phyloP scores from a whole-genome alignment of 805 yeast genomes.

The Grigorovia yakushimaensis region DNA sequence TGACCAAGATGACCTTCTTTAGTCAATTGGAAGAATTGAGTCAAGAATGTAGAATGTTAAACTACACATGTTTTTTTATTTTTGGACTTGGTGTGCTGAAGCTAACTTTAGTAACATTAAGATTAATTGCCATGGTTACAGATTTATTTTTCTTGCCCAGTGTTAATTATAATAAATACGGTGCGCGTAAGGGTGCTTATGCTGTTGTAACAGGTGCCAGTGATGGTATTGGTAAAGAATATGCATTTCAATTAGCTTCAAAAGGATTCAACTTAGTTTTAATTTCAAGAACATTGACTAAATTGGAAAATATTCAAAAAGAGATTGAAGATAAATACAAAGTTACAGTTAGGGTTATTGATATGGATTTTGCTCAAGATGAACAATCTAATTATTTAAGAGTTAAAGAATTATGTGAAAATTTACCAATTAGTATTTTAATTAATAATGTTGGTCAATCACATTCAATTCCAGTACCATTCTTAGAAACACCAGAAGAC shows the following conservation, averaged over 20 bases:
- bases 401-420: slow-evolving; percentile 37
- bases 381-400: slow-evolving; percentile 43
- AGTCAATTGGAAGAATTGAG: slow-evolving; percentile 17
- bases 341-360: slow-evolving; percentile 56
- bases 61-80: slow-evolving; percentile 30
- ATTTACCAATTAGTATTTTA: slow-evolving; percentile 59
- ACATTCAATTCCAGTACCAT: slow-evolving; percentile 92
- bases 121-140: slow-evolving; percentile 42
- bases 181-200: slow-evolving; percentile 67
- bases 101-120: slow-evolving; percentile 40
- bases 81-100: slow-evolving; percentile 57
- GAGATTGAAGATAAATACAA: slow-evolving; percentile 52
- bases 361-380: slow-evolving; percentile 72
- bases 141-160: slow-evolving; percentile 60
- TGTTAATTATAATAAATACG: slow-evolving; percentile 52
- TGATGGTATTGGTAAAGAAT: slow-evolving; percentile 95
- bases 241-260: slow-evolving; percentile 72
- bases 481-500: slow-evolving; percentile 61
- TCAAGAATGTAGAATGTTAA: slow-evolving; percentile 15
- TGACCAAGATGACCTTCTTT: slow-evolving; percentile 10
- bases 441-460: slow-evolving; percentile 92
- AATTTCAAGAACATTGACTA: slow-evolving; percentile 74
- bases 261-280: slow-evolving; percentile 77
- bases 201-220: slow-evolving; percentile 97
- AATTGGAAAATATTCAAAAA: slow-evolving; percentile 54